phyloP scores from a whole-genome alignment of 1,139 yeast genomes.

The Meyerozyma carpophila region DNA sequence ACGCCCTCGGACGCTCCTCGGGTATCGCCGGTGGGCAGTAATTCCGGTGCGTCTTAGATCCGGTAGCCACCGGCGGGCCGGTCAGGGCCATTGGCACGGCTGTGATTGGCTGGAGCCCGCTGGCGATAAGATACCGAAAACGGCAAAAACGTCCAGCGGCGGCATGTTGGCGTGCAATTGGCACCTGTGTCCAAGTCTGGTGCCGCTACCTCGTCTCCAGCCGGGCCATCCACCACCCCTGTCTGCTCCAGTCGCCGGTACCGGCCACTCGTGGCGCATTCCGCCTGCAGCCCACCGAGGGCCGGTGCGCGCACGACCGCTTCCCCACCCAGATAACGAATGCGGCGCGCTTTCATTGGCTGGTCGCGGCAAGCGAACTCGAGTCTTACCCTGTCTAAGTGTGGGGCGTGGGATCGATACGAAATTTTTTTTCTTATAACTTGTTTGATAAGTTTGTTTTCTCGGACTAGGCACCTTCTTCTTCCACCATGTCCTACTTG shows the following conservation, averaged over 20 bases:
- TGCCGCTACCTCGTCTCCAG: neutral
- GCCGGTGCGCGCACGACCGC: neutral
- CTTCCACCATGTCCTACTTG: slow-evolving; percentile 23
- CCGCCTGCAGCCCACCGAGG: neutral
- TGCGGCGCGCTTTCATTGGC: slow-evolving; percentile 1
- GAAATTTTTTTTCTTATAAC: neutral
- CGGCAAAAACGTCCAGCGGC: no score
- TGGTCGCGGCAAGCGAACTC: neutral
- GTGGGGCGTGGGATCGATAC: no score
- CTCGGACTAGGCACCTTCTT: neutral
- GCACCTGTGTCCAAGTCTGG: no score
- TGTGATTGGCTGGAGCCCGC: neutral
- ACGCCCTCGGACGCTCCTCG: neutral
- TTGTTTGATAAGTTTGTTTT: neutral
- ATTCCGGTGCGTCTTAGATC: neutral
- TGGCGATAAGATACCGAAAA: no score
- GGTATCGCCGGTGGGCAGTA: no score
- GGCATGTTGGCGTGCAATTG: no score
- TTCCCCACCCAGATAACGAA: neutral
- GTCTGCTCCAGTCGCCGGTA: neutral
- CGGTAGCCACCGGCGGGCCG: neutral
- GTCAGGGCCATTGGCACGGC: neutral
- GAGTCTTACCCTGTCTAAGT: no score
- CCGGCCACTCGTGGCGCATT: neutral
- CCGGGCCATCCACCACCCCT: neutral